These are phyloP conservation scores for Pyricularia sp. DNA, from an alignment of 2,329 filamentous ascomycete genomes.

Conservation along the genomic window DNA sequence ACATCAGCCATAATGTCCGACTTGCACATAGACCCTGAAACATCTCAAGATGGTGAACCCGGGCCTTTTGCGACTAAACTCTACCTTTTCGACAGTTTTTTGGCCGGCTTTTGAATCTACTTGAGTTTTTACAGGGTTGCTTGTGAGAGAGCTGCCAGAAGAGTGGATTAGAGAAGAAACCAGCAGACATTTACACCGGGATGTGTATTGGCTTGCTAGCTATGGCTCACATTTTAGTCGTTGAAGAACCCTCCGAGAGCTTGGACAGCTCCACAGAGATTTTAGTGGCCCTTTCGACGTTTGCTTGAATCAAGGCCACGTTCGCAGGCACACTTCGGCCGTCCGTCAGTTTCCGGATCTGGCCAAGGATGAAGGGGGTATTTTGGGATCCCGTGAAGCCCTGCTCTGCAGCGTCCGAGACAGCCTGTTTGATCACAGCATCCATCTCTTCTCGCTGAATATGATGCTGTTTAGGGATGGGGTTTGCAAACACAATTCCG, in stretches of 20 bases:
- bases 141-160: background rate
- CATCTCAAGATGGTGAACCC: background rate
- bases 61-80: background rate
- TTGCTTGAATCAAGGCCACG: constrained; percentile 46
- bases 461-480: constrained; percentile 61
- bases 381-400: constrained; percentile 66
- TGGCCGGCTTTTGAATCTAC: background rate
- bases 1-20: background rate
- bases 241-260: constrained; percentile 16
- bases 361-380: constrained; percentile 72
- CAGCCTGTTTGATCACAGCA: constrained; percentile 55
- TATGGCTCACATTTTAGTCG: background rate
- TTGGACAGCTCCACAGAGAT: constrained; percentile 43
- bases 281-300: constrained; percentile 44
- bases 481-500: constrained; percentile 83
- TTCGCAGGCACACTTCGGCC: constrained; percentile 68
- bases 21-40: background rate
- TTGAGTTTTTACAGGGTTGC: background rate
- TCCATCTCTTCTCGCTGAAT: constrained; percentile 67
- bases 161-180: background rate
- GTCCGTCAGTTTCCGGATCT: constrained; percentile 70
- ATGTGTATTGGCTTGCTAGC: background rate
- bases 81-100: background rate
- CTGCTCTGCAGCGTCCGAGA: constrained; percentile 51
- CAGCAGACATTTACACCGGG: background rate